A percentile compares a stretch with the other conserved stretches of the same genome.
These are phyloP conservation scores for Dictyophora rubrovolvata DNA, from an alignment of 768 basidiomycete genomes.

Conservation along the genomic window DNA sequence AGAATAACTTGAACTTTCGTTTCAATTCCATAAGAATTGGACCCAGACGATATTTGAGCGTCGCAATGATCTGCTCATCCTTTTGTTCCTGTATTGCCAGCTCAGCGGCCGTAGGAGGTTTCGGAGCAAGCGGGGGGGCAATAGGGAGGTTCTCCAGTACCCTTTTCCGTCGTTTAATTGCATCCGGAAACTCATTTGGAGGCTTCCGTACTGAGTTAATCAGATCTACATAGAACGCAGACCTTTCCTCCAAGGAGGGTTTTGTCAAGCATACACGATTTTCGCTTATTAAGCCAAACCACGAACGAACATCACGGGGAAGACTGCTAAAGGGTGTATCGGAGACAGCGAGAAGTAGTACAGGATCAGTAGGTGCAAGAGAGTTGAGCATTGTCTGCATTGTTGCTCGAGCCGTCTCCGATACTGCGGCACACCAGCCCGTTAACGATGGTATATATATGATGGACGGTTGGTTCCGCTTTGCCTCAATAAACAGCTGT, in stretches of 20 bases:
- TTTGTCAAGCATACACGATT: slow-evolving; percentile 56
- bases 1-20: slow-evolving; percentile 86
- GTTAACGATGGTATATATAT: slow-evolving; percentile 87
- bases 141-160: slow-evolving; percentile 77
- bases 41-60: slow-evolving; percentile 85
- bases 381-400: slow-evolving; percentile 88
- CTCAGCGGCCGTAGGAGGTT: slow-evolving; percentile 66
- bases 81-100: slow-evolving; percentile 72
- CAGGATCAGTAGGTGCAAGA: slow-evolving; percentile 82
- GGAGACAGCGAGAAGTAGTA: slow-evolving; percentile 84
- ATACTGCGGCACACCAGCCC: slow-evolving; percentile 77
- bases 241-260: slow-evolving; percentile 48
- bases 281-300: slow-evolving; percentile 76
- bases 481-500: slow-evolving; percentile 92
- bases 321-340: slow-evolving; percentile 65
- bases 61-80: slow-evolving; percentile 66
- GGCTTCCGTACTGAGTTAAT: slow-evolving; percentile 60
- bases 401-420: slow-evolving; percentile 76
- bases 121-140: slow-evolving; percentile 84
- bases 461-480: slow-evolving; percentile 91
- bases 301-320: slow-evolving; percentile 73
- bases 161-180: slow-evolving; percentile 71
- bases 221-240: slow-evolving; percentile 66
- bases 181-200: slow-evolving; percentile 85
- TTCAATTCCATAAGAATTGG: slow-evolving; percentile 83